Evolutionary conservation across 2,329 filamentous ascomycete species (phyloP).

Genomic region (Aureobasidium sp.): DNA sequence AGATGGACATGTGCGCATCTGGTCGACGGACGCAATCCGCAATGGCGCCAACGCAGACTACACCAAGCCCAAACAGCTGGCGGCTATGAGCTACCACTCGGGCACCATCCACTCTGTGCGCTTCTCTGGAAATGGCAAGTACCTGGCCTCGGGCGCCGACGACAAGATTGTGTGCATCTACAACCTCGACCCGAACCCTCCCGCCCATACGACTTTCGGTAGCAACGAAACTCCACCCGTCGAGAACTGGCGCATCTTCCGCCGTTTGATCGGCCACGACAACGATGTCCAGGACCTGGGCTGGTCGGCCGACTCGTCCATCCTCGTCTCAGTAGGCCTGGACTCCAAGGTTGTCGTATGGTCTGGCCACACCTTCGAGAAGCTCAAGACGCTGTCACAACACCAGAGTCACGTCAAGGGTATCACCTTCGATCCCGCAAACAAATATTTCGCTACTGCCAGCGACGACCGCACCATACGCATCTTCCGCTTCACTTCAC

Average conservation of each 20-base stretch:
- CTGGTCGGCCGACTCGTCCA: conserved; percentile 93
- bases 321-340: conserved; percentile 89
- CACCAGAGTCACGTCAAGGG: conserved; percentile 98
- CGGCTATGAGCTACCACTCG: conserved; percentile 96
- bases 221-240: conserved; percentile 85
- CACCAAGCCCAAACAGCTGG: conserved; percentile 80
- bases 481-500: conserved; percentile 90
- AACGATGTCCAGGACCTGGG: conserved; percentile 98
- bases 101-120: conserved; percentile 95
- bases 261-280: conserved; percentile 89
- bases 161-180: conserved; percentile 99
- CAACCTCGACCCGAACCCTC: conserved; percentile 74
- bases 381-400: conserved; percentile 84
- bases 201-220: conserved; percentile 71
- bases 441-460: conserved; percentile 98
- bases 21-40: conserved; percentile 92
- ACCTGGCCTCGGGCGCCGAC: conserved; percentile 92
- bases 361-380: conserved; percentile 97
- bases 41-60: conserved; percentile 67
- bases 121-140: conserved; percentile 91
- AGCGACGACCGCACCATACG: conserved; percentile 96
- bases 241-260: conserved; percentile 96
- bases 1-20: conserved; percentile 96
- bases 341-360: conserved; percentile 98
- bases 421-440: conserved; percentile 95